These are phyloP conservation scores for Piromyces finnis DNA, from an alignment of 192 early-diverging fungal genomes.

Conservation along the genomic window DNA sequence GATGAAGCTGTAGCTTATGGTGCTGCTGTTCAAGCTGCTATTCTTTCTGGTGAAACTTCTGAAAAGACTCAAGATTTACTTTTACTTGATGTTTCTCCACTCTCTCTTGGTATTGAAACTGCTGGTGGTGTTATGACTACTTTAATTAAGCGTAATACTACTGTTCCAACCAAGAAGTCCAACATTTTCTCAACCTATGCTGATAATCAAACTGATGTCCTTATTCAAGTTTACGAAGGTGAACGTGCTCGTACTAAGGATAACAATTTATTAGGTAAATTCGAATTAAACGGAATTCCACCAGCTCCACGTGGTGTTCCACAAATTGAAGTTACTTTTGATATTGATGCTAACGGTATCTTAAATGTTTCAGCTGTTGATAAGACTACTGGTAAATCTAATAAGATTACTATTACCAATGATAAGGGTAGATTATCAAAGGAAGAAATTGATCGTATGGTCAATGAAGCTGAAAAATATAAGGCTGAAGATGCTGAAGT, in stretches of 20 bases:
- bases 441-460: constrained; percentile 87
- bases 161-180: constrained; percentile 38
- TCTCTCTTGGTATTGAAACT: neutral
- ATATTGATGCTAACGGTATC: constrained; percentile 75
- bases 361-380: constrained; percentile 80
- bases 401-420: constrained; percentile 90
- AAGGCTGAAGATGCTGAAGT: constrained; percentile 56
- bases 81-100: neutral
- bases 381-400: constrained; percentile 76
- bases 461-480: constrained; percentile 76
- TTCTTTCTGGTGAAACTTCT: constrained; percentile 35
- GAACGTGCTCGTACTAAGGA: constrained; percentile 94
- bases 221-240: constrained; percentile 96
- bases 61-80: neutral
- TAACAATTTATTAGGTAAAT: constrained; percentile 97
- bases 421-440: constrained; percentile 75
- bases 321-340: constrained; percentile 66
- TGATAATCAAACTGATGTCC: constrained; percentile 96
- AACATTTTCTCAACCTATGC: constrained; percentile 96
- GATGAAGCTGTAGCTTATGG: constrained; percentile 91
- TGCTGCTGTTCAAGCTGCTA: constrained; percentile 74
- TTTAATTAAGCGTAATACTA: neutral
- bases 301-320: constrained; percentile 39
- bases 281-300: constrained; percentile 87
- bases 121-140: neutral